phyloP scores from a whole-genome alignment of 139 green algal genomes.

The Chlorella vulgaris region DNA sequence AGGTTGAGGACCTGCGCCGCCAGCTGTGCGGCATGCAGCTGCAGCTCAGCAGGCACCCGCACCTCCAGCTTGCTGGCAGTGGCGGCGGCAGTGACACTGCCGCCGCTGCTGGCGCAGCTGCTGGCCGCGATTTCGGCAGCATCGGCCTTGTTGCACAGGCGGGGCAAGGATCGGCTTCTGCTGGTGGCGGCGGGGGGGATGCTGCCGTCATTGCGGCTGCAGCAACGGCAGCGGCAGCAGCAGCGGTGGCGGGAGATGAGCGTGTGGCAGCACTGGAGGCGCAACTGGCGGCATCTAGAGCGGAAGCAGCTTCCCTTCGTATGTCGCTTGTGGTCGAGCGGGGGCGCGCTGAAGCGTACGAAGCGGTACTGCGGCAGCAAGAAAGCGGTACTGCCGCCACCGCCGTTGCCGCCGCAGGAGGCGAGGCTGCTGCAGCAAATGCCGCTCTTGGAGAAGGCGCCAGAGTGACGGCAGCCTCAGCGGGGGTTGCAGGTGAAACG shows the following conservation, averaged over 20 bases:
- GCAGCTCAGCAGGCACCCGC: neutral
- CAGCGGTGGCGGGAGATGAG: neutral
- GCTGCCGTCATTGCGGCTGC: neutral
- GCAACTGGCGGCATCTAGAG: neutral
- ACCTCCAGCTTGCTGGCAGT: neutral
- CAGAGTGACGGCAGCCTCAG: neutral
- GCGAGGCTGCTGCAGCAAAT: neutral
- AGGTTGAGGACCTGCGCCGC: conserved; percentile 6
- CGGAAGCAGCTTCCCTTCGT: neutral
- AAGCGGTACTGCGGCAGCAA: neutral
- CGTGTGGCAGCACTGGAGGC: neutral
- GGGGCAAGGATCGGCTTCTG: neutral
- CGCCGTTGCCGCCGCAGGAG: neutral
- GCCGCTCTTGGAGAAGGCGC: neutral
- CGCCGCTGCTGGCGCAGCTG: neutral
- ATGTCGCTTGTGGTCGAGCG: neutral
- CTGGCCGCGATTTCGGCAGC: neutral
- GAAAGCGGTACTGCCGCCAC: neutral
- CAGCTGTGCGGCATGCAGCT: conserved; percentile 4
- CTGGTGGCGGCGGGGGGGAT: neutral
- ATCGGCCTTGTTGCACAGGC: neutral
- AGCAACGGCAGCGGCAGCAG: neutral
- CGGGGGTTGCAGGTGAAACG: no score
- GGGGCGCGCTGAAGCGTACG: conserved; percentile 10
- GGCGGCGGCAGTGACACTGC: neutral